phyloP scores from a whole-genome alignment of 352 stramenopile species.

The Globisporangium nodosum region DNA sequence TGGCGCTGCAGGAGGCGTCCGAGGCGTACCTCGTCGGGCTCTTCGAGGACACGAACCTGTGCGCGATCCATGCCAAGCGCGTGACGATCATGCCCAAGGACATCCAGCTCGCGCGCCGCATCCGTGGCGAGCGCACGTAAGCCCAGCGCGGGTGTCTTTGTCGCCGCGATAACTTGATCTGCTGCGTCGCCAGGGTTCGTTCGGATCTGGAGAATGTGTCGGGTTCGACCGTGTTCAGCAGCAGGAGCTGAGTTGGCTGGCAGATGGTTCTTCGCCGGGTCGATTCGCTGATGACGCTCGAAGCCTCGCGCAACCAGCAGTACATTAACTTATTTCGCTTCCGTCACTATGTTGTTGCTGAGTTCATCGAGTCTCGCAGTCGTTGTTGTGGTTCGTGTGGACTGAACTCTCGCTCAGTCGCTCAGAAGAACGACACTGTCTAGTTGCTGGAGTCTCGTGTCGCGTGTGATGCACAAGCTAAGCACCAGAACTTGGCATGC shows the following conservation, averaged over 20 bases:
- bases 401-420: no score
- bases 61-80: constrained; percentile 93
- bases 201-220: not conserved
- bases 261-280: no score
- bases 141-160: not conserved
- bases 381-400: not conserved
- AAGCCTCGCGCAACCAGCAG: not conserved
- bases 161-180: not conserved
- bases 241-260: no score
- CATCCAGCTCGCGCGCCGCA: constrained; percentile 90
- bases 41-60: constrained; percentile 96
- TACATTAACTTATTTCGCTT: not conserved
- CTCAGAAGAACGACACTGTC: no score
- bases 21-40: constrained; percentile 94
- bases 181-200: not conserved
- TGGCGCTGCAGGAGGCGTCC: constrained; percentile 91
- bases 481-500: no score
- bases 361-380: not conserved
- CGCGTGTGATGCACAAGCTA: no score
- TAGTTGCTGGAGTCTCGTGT: no score
- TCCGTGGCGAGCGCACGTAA: constrained; percentile 86
- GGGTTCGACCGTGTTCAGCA: no score
- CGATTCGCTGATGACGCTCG: not conserved
- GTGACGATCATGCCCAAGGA: constrained; percentile 95
- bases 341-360: not conserved